A percentile compares a stretch with the other conserved stretches of the same genome.
phyloP scores from a whole-genome alignment of 345 rosid species.

The Melaleuca quinquenervia region DNA sequence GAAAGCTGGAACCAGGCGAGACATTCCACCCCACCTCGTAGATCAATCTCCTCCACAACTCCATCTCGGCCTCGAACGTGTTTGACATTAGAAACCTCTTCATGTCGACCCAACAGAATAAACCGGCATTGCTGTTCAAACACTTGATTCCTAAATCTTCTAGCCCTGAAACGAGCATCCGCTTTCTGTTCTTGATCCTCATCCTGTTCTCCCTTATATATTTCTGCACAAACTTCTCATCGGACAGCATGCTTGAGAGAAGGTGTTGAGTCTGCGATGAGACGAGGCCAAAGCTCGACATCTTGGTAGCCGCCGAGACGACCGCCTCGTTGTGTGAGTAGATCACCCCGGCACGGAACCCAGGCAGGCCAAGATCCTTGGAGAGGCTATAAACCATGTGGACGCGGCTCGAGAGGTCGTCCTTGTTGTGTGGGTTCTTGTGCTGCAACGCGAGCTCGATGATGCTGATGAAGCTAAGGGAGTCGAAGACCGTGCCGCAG shows the following conservation, averaged over 20 bases:
- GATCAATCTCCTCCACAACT: slow-evolving; percentile 55
- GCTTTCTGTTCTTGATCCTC: slow-evolving; percentile 48
- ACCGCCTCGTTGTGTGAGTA: slow-evolving; percentile 58
- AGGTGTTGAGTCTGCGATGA: slow-evolving; percentile 80
- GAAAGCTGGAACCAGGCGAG: slow-evolving; percentile 81
- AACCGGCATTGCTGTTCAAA: slow-evolving; percentile 56
- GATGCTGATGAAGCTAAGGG: slow-evolving; percentile 46
- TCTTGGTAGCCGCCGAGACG: slow-evolving; percentile 62
- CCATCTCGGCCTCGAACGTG: slow-evolving; percentile 59
- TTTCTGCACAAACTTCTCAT: slow-evolving; percentile 39
- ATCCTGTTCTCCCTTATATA: slow-evolving; percentile 47
- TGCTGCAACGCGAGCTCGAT: slow-evolving; percentile 27
- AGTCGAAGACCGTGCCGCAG: slow-evolving; percentile 58
- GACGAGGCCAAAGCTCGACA: slow-evolving; percentile 88
- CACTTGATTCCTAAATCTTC: slow-evolving; percentile 44
- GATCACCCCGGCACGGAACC: slow-evolving; percentile 77
- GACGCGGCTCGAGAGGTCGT: slow-evolving; percentile 24
- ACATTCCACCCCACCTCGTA: slow-evolving; percentile 59
- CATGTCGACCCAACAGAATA: slow-evolving; percentile 93
- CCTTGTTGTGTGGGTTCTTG: slow-evolving; percentile 12
- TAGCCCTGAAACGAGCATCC: slow-evolving; percentile 41
- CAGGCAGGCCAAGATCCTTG: slow-evolving; percentile 83
- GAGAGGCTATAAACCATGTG: slow-evolving; percentile 80
- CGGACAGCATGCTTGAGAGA: slow-evolving; percentile 46
- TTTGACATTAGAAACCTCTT: slow-evolving; percentile 36